These are phyloP conservation scores for Peronosclerospora sorghi DNA, from an alignment of 352 stramenopile species.

Conservation along the genomic window DNA sequence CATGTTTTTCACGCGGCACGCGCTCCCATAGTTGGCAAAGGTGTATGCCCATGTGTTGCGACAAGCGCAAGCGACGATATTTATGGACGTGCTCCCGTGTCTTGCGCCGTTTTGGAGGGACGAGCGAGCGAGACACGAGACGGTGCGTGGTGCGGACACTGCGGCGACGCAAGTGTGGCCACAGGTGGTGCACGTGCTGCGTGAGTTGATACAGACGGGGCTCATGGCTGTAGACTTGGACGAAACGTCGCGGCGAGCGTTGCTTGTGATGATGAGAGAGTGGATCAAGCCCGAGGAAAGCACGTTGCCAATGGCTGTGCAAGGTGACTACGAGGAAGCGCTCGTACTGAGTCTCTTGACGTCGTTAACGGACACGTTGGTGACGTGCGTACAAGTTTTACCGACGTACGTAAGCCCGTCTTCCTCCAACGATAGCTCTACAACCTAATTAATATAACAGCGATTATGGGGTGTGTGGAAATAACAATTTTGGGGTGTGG, in stretches of 20 bases:
- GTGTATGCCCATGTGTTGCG: constrained; percentile 54
- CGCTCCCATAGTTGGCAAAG: constrained; percentile 62
- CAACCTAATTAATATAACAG: no score
- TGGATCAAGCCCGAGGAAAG: constrained; percentile 51
- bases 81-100: constrained; percentile 49
- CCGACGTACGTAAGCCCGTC: no score
- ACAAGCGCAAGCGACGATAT: constrained; percentile 40
- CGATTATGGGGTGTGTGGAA: no score
- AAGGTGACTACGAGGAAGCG: constrained; percentile 64
- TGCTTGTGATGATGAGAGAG: constrained; percentile 50
- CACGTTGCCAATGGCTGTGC: constrained; percentile 39
- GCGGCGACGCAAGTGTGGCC: constrained; percentile 66
- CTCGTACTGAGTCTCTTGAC: constrained; percentile 68
- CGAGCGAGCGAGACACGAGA: no score
- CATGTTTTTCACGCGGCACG: constrained; percentile 75
- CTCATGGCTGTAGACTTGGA: constrained; percentile 40
- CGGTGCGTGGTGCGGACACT: constrained; percentile 33
- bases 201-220: constrained; percentile 63
- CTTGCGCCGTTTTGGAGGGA: constrained; percentile 48
- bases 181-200: constrained; percentile 52
- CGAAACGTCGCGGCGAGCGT: constrained; percentile 34
- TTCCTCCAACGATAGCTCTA: no score
- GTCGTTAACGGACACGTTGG: neutral
- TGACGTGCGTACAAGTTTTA: no score
- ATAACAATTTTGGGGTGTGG: no score